phyloP scores from a whole-genome alignment of 2,329 filamentous ascomycete genomes.

The Aspergillus japonicus region DNA sequence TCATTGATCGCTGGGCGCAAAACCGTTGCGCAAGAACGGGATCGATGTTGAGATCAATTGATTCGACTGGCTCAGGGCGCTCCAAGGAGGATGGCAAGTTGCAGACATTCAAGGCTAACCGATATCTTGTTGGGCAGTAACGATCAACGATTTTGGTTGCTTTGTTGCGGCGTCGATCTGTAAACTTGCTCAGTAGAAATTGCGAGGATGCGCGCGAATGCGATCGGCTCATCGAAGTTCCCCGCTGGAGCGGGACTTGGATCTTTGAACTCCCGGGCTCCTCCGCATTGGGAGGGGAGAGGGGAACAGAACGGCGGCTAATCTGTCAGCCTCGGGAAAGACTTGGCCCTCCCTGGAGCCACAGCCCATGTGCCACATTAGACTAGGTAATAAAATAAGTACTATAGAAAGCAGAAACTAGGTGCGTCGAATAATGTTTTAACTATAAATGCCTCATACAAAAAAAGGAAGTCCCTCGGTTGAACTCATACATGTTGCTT shows the following conservation, averaged over 20 bases:
- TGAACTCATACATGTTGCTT: not conserved
- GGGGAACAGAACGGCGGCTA: not conserved
- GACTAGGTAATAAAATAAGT: not conserved
- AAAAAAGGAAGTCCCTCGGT: not conserved
- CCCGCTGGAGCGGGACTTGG: constrained; percentile 21
- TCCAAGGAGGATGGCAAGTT: constrained; percentile 11
- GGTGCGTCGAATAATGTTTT: not conserved
- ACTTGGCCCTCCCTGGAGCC: not conserved
- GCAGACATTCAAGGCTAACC: constrained; percentile 17
- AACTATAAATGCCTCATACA: not conserved
- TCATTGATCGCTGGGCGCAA: constrained; percentile 30
- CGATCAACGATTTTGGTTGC: not conserved
- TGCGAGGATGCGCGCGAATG: constrained; percentile 17
- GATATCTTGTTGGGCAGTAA: not conserved
- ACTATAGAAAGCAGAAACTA: not conserved
- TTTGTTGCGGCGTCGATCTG: constrained; percentile 14
- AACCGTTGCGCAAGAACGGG: constrained; percentile 25
- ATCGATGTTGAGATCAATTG: constrained; percentile 16
- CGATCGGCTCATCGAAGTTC: constrained; percentile 18
- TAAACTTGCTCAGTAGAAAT: constrained; percentile 2
- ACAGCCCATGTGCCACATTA: not conserved
- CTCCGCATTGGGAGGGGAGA: constrained; percentile 22
- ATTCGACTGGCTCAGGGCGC: constrained; percentile 14
- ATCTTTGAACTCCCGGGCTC: constrained; percentile 20
- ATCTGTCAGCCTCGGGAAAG: constrained; percentile 8